Evolutionary conservation across 176 grass and related monocot genomes (phyloP).

Genomic region (Areca catechu): DNA sequence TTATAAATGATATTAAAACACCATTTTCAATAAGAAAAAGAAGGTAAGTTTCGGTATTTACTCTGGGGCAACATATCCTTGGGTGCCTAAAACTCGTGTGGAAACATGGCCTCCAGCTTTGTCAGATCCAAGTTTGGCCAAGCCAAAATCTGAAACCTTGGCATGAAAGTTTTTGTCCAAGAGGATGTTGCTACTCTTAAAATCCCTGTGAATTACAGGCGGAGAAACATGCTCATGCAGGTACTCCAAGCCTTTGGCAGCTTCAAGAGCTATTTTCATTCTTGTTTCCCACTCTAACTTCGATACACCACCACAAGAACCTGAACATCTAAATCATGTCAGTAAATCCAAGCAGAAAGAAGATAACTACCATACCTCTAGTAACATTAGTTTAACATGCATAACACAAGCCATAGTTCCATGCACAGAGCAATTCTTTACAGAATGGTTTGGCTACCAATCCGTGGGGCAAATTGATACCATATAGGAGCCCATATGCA

Average conservation of each 20-base stretch:
- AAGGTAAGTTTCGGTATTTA: conserved; percentile 28
- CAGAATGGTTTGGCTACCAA: no score
- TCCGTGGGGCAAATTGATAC: no score
- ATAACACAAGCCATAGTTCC: no score
- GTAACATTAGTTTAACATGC: conserved; percentile 1
- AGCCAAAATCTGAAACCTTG: conserved; percentile 91
- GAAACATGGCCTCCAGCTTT: conserved; percentile 95
- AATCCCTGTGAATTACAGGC: conserved; percentile 89
- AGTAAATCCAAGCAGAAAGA: conserved; percentile 15
- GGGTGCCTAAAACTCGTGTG: conserved; percentile 81
- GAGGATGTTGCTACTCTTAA: conserved; percentile 99
- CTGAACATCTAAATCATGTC: conserved; percentile 19
- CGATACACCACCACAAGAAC: conserved; percentile 62
- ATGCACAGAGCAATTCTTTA: no score
- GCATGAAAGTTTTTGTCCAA: conserved; percentile 84
- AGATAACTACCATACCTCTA: conserved; percentile 1
- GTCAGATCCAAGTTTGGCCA: conserved; percentile 92
- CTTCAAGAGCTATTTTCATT: conserved; percentile 94
- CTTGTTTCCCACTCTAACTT: conserved; percentile 86
- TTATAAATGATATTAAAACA: neutral
- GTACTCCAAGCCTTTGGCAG: conserved; percentile 94
- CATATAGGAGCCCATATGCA: no score
- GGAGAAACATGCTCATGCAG: conserved; percentile 82
- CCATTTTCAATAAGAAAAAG: neutral
- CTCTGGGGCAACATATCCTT: conserved; percentile 99